Conservation (phyloP, 257 asterid genomes). For the Solanum peruvianum region DNA sequence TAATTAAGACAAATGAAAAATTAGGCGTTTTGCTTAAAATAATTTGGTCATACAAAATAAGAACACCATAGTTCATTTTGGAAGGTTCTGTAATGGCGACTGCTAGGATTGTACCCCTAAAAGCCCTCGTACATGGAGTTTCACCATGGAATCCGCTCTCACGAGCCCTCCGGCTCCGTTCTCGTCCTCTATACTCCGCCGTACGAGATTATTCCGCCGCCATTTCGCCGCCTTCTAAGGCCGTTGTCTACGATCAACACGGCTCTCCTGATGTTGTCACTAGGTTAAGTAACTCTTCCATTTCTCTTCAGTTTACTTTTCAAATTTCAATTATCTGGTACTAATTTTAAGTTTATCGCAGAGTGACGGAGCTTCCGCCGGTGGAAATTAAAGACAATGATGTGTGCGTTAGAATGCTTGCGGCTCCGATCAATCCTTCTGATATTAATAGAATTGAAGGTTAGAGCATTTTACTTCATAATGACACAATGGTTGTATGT, state of each 20-base stretch:
- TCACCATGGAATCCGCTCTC: conserved; percentile 1
- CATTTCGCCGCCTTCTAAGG: conserved; percentile 79
- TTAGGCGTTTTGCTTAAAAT: background rate
- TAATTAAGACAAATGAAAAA: no score
- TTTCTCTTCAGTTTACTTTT: background rate
- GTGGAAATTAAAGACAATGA: conserved; percentile 62
- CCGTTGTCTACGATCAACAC: conserved; percentile 73
- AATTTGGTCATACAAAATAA: background rate
- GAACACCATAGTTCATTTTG: background rate
- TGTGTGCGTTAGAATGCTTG: conserved; percentile 93
- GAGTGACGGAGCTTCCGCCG: conserved; percentile 59
- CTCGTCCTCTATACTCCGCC: background rate
- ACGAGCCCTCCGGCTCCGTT: conserved; percentile 7
- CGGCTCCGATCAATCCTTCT: conserved; percentile 94
- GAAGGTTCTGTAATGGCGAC: conserved; percentile 25
- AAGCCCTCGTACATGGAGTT: conserved; percentile 17
- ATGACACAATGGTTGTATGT: background rate
- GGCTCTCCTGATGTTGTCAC: conserved; percentile 81
- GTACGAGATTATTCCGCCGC: conserved; percentile 46
- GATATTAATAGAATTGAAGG: conserved; percentile 93
- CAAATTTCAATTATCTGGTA: background rate
- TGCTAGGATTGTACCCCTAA: conserved; percentile 16
- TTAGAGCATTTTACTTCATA: background rate
- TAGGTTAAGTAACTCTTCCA: background rate
- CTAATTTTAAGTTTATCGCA: conserved; percentile 3